Base-by-base conservation (phyloP, 495 filamentous ascomycete genomes). In the Aspergillus incahuasiensis region DNA sequence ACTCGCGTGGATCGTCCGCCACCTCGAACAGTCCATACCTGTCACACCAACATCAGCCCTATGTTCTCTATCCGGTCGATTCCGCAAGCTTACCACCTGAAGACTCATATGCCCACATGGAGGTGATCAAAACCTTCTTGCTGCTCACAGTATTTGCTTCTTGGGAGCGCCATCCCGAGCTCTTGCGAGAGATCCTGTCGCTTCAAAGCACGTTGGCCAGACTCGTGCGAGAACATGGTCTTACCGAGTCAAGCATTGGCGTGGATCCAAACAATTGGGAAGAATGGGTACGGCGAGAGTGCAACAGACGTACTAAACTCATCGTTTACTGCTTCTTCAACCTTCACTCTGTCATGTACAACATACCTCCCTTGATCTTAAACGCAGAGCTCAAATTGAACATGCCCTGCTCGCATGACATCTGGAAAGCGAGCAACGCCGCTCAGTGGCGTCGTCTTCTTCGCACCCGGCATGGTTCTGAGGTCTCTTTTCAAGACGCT, bases 241-340 rank as follows among this genome's bases (percentile, higher is more conserved):
- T 81, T 35, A 66, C 68, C 25, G 73, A 77, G 40, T 62, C 68
- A 20, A 58, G 58, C 13, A 58, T 65, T 18, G 62, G 54, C 20
- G 47, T 67, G 12, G 72, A 74, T 12, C 67, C 67, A 20, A 70
- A 72, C 21, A 71, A 66, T 25, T 82, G 79, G 79, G 71, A 73
- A 61, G 71, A 77, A 39, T 82, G 78, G 78, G 62, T 76, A 20
- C 65, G 72, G 13, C 58, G 65, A 60, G 79, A 82, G 64, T 76
- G 74, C 8, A 77, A 74, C 53, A 64, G 74, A 46, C 71, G 79
- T 47, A 81, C 79, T 13, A 78, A 79, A 50, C 59, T 79, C 28
- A 76, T 79, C 44, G 79, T 78, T 9, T 82, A 79, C 53, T 77
- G 77, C 60, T 76, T 81, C 60, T 81, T 76, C 58, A 81, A 81